These are phyloP conservation scores for Dendrobium chrysotoxum DNA, from an alignment of 106 monocot species.

Conservation along the genomic window DNA sequence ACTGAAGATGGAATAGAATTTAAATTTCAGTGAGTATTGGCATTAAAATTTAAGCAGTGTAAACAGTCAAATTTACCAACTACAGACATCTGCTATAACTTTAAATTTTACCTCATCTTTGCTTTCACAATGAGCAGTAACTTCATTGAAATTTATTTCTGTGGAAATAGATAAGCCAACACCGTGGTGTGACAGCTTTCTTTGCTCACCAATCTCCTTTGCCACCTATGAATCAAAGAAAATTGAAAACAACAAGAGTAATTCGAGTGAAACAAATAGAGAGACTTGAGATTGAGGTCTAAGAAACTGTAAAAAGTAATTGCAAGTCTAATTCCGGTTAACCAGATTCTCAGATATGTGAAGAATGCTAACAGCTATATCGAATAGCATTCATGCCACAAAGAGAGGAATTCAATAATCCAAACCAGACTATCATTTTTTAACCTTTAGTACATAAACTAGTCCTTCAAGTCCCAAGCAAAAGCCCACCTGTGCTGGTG, in stretches of 20 bases:
- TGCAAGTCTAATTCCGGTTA: not conserved
- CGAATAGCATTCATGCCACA: not conserved
- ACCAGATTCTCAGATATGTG: not conserved
- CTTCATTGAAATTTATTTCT: conserved; percentile 44
- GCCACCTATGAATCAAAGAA: conserved; percentile 43
- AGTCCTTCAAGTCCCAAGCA: not conserved
- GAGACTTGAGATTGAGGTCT: not conserved
- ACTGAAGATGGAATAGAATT: not conserved
- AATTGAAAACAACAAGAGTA: conserved; percentile 8
- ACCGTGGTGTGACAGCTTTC: conserved; percentile 77
- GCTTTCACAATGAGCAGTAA: conserved; percentile 25
- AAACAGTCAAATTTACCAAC: not conserved
- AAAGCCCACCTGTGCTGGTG: conserved; percentile 64
- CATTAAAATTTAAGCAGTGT: not conserved
- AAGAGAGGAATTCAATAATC: not conserved
- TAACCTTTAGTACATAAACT: not conserved
- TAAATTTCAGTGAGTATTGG: not conserved
- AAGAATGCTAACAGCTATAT: not conserved
- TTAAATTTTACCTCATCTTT: conserved; percentile 54
- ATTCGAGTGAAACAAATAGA: not conserved
- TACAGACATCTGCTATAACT: not conserved
- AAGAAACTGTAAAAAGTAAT: not conserved
- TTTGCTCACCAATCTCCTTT: conserved; percentile 85
- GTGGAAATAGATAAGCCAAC: conserved; percentile 65
- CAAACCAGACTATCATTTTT: not conserved